These are phyloP conservation scores for Bocquillonia castaneifolia DNA, from an alignment of 441 rosid species.

Conservation along the genomic window DNA sequence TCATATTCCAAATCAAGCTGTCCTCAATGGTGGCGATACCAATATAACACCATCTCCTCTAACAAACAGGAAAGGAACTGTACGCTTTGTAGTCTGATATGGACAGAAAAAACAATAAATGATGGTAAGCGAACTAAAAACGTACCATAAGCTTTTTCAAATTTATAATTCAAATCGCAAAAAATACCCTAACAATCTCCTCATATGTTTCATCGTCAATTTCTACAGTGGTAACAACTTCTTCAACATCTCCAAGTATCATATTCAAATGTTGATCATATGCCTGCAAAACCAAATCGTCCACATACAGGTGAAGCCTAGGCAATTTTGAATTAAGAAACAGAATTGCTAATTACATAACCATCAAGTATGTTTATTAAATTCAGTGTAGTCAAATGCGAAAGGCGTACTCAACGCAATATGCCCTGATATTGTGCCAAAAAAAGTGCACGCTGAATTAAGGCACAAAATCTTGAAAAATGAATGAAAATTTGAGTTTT, in stretches of 20 bases:
- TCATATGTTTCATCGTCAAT: slow-evolving; percentile 97
- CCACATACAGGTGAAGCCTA: not conserved
- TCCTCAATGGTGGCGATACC: slow-evolving; percentile 92
- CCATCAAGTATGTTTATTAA: no score
- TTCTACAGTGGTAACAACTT: slow-evolving; percentile 86
- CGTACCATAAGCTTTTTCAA: no score
- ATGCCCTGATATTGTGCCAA: no score
- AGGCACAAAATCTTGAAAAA: no score
- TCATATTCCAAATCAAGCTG: slow-evolving; percentile 43
- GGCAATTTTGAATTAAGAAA: not conserved
- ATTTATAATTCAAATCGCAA: no score
- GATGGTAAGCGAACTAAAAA: not conserved
- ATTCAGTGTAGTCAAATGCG: not conserved
- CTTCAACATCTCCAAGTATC: slow-evolving; percentile 99
- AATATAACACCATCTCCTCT: slow-evolving; percentile 97
- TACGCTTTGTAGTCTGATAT: slow-evolving; percentile 88
- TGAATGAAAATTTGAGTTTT: no score
- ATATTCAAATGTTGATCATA: slow-evolving; percentile 98
- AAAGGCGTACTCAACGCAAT: no score
- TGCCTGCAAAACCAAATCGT: slow-evolving; percentile 49
- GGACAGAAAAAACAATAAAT: not conserved
- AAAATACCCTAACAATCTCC: slow-evolving; percentile 88
- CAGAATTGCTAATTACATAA: no score
- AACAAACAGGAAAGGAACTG: slow-evolving; percentile 77
- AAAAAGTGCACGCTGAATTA: no score